phyloP scores from a whole-genome alignment of 176 grass and related monocot species.

The Triticum monococcum region DNA sequence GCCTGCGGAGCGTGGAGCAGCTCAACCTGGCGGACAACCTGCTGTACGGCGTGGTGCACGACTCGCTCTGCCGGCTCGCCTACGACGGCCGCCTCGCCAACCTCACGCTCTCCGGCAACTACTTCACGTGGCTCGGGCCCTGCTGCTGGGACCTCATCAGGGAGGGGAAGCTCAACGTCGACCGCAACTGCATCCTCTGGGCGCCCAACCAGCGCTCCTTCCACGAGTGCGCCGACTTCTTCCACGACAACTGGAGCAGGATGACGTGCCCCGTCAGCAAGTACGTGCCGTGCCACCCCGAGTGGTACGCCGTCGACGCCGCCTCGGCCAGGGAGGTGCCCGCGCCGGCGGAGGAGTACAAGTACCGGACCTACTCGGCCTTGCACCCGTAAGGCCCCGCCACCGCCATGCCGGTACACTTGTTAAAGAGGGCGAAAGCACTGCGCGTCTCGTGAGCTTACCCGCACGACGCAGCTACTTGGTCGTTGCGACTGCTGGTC shows the following conservation, averaged over 20 bases:
- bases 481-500: background rate
- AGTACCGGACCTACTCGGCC: constrained; percentile 44
- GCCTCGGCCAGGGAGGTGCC: background rate
- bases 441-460: constrained; percentile 29
- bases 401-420: background rate
- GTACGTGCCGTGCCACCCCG: constrained; percentile 47
- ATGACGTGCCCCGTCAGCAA: constrained; percentile 46
- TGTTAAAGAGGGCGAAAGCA: background rate
- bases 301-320: background rate
- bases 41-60: constrained; percentile 82
- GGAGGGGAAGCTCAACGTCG: constrained; percentile 57
- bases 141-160: constrained; percentile 60
- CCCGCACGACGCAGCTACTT: constrained; percentile 16
- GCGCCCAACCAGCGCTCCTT: constrained; percentile 64
- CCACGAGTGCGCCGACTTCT: constrained; percentile 67
- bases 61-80: constrained; percentile 65
- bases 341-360: constrained; percentile 25
- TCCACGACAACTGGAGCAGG: constrained; percentile 28
- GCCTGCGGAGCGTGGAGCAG: constrained; percentile 73
- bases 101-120: constrained; percentile 86
- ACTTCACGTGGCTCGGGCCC: constrained; percentile 69
- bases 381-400: constrained; percentile 35
- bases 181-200: constrained; percentile 68
- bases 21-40: constrained; percentile 76
- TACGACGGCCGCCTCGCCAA: constrained; percentile 49